These are phyloP conservation scores for Spinacia oleracea DNA, from an alignment of 179 eudicot genomes.

Conservation along the genomic window DNA sequence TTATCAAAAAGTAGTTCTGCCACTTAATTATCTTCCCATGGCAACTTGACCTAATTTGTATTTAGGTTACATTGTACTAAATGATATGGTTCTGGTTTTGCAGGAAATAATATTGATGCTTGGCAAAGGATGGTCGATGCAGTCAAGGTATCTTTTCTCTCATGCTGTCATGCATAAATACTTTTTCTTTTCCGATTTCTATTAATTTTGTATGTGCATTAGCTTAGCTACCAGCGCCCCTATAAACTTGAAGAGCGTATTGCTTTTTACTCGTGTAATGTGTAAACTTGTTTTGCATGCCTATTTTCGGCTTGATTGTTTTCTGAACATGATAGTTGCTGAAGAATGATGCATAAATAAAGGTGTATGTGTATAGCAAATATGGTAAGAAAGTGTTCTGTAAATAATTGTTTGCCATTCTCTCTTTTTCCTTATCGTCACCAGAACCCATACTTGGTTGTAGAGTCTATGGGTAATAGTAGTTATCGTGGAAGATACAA, in stretches of 20 bases:
- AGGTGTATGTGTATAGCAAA: not conserved
- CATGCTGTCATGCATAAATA: not conserved
- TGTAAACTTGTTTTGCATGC: not conserved
- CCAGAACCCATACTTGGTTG: not conserved
- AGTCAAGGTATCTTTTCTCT: constrained; percentile 39
- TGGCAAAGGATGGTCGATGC: constrained; percentile 54
- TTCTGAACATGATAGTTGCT: not conserved
- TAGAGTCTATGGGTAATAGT: not conserved
- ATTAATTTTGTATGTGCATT: not conserved
- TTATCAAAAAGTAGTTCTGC: not conserved
- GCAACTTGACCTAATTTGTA: not conserved
- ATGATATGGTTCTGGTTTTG: constrained; percentile 17
- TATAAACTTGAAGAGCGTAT: not conserved
- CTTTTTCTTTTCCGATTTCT: not conserved
- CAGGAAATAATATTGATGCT: constrained; percentile 33
- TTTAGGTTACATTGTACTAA: not conserved
- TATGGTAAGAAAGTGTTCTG: too few species aligned
- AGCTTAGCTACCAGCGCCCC: not conserved
- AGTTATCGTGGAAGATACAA: not conserved
- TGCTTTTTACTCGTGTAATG: not conserved
- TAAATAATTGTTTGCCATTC: too few species aligned
- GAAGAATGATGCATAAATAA: not conserved
- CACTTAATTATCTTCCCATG: not conserved
- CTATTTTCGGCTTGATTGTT: not conserved
- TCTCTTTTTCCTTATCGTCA: not conserved